Evolutionary conservation across 2,329 filamentous ascomycete species (phyloP), one percentile per base, ranked within the genome.

Genomic region (Fusarium concolor): DNA sequence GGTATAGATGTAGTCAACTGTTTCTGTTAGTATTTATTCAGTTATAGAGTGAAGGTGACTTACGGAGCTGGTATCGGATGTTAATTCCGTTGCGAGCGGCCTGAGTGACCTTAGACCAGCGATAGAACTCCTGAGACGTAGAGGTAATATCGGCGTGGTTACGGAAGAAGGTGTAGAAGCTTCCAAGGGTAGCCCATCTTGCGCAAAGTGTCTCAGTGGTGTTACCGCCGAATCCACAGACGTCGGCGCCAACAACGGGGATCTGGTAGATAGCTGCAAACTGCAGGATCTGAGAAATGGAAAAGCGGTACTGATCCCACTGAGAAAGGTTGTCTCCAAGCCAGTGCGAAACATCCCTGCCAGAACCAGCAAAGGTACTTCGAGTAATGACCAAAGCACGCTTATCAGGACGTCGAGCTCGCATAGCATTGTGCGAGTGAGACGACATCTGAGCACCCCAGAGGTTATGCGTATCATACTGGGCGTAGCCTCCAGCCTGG

Each of bases 381-480:
- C 92, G 88, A 0, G 91, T 93, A 68, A 95, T 92, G 46, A 94
- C 82, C 60, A 94, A 76, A 2, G 92, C 91, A 0, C 92, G 86
- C 7, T 88, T 79, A 1, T 77, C 76, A 0, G 92, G 90, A 0
- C 90, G 86, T 10, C 91, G 86, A 14, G 81, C 78, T 9, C 88
- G 77, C 90, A 94, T 92, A 2, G 92, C 89, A 14, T 84, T 77
- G 52, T 87, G 85, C 0, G 90, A 91, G 10, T 6, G 86, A 81
- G 18, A 83, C 2, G 89, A 90, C 91, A 94, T 94, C 88, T 92
- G 89, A 10, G 87, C 86, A 2, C 92, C 92, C 76, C 92, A 93
- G 2, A 94, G 78, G 70, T 94, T 94, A 76, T 94, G 92, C 0
- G 89, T 91, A 70, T 94, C 92, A 11, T 72, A 72, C 47, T 73